Evolutionary conservation across 805 yeast species (phyloP).

Genomic region (Metschnikowia arizonensis): DNA sequence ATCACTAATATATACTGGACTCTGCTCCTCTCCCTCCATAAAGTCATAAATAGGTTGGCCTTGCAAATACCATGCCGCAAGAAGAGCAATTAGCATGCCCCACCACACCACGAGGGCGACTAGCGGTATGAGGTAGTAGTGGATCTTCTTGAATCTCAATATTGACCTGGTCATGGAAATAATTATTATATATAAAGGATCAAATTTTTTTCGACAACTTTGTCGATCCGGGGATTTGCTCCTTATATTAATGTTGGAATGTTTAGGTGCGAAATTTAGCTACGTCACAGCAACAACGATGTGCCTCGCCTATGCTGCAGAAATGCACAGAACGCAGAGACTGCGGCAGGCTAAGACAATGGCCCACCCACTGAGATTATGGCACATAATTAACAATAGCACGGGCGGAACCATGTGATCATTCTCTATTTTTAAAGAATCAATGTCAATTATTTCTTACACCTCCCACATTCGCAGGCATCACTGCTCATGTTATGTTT

Average conservation of each 20-base stretch:
- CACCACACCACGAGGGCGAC: conserved; percentile 73
- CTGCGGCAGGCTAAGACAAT: conserved; percentile 1
- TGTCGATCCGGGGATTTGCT: not conserved
- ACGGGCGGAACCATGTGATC: not conserved
- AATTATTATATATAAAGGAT: not conserved
- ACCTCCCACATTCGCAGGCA: not conserved
- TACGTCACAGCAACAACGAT: conserved; percentile 7
- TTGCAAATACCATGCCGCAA: conserved; percentile 73
- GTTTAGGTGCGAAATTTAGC: conserved; percentile 2
- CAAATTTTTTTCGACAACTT: not conserved
- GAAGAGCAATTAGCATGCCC: conserved; percentile 82
- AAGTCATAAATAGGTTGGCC: conserved; percentile 71
- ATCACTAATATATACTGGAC: conserved; percentile 73
- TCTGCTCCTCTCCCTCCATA: conserved; percentile 38
- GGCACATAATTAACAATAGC: not conserved
- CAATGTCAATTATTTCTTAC: not conserved
- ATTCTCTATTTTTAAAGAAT: not conserved
- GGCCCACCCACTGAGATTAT: not conserved
- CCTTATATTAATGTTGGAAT: not conserved
- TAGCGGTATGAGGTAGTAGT: conserved; percentile 61
- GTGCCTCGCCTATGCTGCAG: conserved; percentile 4
- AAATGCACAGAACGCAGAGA: not conserved
- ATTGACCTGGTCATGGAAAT: conserved; percentile 8
- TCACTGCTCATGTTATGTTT: no score
- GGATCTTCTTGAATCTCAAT: conserved; percentile 39